Evolutionary conservation across 192 early-diverging fungal species (phyloP).

Genomic region (Rhizophagus prolifer): DNA sequence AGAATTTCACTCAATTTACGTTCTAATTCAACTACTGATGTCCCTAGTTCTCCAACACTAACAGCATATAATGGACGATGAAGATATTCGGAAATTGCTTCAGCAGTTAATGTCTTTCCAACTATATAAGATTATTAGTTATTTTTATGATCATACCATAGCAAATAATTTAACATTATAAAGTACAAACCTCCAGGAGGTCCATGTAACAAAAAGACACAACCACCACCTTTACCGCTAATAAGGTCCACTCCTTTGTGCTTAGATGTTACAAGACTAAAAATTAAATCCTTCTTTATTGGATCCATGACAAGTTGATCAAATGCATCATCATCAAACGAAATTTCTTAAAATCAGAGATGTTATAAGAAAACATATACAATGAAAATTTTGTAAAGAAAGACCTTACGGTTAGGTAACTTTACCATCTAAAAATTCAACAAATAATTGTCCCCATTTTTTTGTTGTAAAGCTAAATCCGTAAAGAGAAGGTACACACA

Average conservation of each 20-base stretch:
- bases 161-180: neutral
- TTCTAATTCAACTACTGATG: constrained; percentile 55
- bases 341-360: neutral
- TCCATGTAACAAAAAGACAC: constrained; percentile 57
- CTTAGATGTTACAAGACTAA: constrained; percentile 12
- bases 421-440: neutral
- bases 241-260: constrained; percentile 51
- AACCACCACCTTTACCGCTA: constrained; percentile 53
- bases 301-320: constrained; percentile 1
- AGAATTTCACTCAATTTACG: constrained; percentile 47
- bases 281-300: neutral
- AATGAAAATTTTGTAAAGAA: too few relatives aligned
- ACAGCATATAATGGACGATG: constrained; percentile 59
- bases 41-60: constrained; percentile 61
- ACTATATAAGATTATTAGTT: neutral
- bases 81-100: constrained; percentile 56
- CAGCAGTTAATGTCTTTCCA: constrained; percentile 62
- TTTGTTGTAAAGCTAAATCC: neutral
- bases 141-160: neutral
- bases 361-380: neutral
- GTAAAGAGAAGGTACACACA: neutral
- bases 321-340: constrained; percentile 9
- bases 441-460: neutral
- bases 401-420: too few relatives aligned
- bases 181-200: constrained; percentile 41